These are phyloP conservation scores for Blastocladiella britannica DNA, from an alignment of 192 early-diverging fungal genomes.

Conservation along the genomic window DNA sequence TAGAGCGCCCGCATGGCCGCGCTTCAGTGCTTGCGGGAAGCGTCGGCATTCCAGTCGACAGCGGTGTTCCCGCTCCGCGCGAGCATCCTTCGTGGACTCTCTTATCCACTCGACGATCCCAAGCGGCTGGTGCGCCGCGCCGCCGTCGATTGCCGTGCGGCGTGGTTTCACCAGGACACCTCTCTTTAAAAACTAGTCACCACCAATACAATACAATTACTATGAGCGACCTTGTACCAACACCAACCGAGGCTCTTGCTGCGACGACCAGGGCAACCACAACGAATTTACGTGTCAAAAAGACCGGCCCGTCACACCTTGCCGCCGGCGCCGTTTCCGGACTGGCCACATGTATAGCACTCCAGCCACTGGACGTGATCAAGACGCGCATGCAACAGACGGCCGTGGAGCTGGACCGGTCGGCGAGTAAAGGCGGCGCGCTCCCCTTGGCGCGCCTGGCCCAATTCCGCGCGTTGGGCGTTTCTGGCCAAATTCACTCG, in stretches of 20 bases:
- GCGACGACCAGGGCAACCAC: no score
- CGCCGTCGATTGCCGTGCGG: constrained; percentile 65
- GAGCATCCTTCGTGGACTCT: constrained; percentile 40
- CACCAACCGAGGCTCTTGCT: no score
- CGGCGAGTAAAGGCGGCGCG: background rate
- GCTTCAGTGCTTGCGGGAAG: constrained; percentile 38
- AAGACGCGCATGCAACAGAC: constrained; percentile 57
- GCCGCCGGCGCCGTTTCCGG: constrained; percentile 58
- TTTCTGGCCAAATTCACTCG: no score
- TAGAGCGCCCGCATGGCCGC: constrained; percentile 47
- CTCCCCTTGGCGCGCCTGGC: constrained; percentile 13
- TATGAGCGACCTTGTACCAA: no score
- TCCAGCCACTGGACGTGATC: constrained; percentile 79
- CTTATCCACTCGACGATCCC: constrained; percentile 52
- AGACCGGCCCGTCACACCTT: constrained; percentile 33
- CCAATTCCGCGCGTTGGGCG: no score
- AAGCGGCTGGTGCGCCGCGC: constrained; percentile 71
- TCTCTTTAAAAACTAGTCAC: no score
- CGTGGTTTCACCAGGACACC: no score
- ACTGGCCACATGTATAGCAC: constrained; percentile 45
- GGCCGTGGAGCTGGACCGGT: constrained; percentile 12
- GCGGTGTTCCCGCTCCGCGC: constrained; percentile 37
- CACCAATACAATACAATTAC: no score
- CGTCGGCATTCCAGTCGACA: constrained; percentile 40
- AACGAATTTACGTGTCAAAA: no score